A percentile compares a stretch with the other conserved stretches of the same genome.
Evolutionary conservation across 169 alveolate species (phyloP).

Genomic region (Cryptosporidium sp.): DNA sequence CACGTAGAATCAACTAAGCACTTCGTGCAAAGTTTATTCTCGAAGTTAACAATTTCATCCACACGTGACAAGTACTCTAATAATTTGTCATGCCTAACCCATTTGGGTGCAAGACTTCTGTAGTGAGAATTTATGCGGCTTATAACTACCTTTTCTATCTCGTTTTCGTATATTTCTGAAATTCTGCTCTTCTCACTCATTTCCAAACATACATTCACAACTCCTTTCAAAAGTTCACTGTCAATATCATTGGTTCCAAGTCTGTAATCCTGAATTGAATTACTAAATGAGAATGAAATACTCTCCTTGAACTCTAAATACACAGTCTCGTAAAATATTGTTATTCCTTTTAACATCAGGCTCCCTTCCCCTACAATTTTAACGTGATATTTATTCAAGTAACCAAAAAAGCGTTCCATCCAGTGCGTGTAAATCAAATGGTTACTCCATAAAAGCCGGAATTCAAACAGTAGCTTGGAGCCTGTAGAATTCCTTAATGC

Average conservation of each 20-base stretch:
- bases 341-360: conserved; percentile 47
- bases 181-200: conserved; percentile 43
- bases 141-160: conserved; percentile 31
- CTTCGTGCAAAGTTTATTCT: neutral
- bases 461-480: conserved; percentile 73
- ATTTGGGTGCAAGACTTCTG: conserved; percentile 71
- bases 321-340: conserved; percentile 44
- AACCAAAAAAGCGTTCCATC: conserved; percentile 85
- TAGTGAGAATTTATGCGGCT: conserved; percentile 34
- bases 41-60: conserved; percentile 32
- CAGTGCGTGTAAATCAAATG: conserved; percentile 83
- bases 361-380: conserved; percentile 68
- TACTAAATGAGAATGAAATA: conserved; percentile 32
- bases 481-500: conserved; percentile 11
- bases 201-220: conserved; percentile 54
- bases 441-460: conserved; percentile 82
- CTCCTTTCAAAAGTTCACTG: conserved; percentile 1
- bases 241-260: conserved; percentile 29
- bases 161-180: conserved; percentile 50
- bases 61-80: conserved; percentile 77
- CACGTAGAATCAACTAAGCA: conserved; percentile 23
- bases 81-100: conserved; percentile 76
- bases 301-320: conserved; percentile 23
- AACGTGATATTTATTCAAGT: conserved; percentile 80
- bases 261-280: conserved; percentile 26